Evolutionary conservation across 805 yeast species (phyloP).

Genomic region (Cyberlindnera samutprakarnensis): DNA sequence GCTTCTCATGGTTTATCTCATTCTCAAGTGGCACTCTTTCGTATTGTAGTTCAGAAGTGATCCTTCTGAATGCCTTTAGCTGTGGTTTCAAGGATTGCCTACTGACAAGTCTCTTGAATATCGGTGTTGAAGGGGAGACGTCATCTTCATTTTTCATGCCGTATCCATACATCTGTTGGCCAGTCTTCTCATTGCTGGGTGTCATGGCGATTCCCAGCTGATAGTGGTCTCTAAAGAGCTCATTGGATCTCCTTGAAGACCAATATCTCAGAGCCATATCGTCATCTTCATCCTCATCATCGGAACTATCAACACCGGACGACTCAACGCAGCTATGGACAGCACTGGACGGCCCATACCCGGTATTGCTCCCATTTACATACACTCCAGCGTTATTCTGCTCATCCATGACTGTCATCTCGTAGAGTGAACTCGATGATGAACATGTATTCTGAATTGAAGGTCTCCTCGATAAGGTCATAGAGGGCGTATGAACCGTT

Average conservation of each 20-base stretch:
- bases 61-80: conserved; percentile 20
- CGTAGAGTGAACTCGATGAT: conserved; percentile 12
- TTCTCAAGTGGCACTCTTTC: conserved; percentile 20
- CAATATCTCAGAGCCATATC: conserved; percentile 4
- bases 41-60: conserved; percentile 18
- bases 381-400: too few species aligned
- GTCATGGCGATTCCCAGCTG: conserved; percentile 7
- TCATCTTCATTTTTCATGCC: conserved; percentile 4
- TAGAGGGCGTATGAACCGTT: too few species aligned
- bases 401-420: conserved; percentile 7
- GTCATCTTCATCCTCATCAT: conserved; percentile 1
- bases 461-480: conserved; percentile 7
- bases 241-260: conserved; percentile 7
- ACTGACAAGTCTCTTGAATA: conserved; percentile 21
- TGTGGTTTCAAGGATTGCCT: conserved; percentile 21
- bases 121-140: conserved; percentile 12
- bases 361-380: too few species aligned
- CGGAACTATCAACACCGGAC: conserved; percentile 12
- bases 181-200: conserved; percentile 4
- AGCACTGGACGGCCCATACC: conserved; percentile 4
- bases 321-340: conserved; percentile 4
- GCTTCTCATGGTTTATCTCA: conserved; percentile 22
- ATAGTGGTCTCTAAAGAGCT: conserved; percentile 7
- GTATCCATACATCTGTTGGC: conserved; percentile 11
- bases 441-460: conserved; percentile 10